Conservation (phyloP, 768 basidiomycete species). For the Lactarius trivialis region DNA sequence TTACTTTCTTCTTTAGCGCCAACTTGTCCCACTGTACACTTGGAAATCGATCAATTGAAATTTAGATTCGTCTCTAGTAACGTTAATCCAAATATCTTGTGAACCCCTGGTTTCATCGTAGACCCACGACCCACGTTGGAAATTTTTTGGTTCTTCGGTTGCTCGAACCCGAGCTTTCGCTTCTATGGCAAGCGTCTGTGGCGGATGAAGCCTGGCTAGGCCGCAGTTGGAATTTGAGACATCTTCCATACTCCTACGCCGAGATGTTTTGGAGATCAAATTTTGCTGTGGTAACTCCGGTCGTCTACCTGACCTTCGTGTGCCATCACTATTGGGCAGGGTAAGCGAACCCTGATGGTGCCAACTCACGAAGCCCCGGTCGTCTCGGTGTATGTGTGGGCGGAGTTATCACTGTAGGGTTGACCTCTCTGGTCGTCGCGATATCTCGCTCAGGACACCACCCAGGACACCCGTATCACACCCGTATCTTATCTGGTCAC, state of each 20-base stretch:
- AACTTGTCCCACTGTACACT: background rate
- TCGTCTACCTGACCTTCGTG: background rate
- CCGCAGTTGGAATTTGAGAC: background rate
- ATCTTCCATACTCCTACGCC: background rate
- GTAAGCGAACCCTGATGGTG: background rate
- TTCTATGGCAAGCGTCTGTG: background rate
- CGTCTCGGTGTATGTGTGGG: background rate
- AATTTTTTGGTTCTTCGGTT: background rate
- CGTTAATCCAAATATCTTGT: background rate
- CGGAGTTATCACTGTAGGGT: background rate
- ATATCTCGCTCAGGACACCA: background rate
- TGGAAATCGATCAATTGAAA: background rate
- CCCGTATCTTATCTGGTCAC: background rate
- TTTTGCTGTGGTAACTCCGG: background rate
- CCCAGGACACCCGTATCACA: background rate
- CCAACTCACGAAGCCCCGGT: background rate
- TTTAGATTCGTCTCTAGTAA: background rate
- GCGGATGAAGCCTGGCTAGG: background rate
- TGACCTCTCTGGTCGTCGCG: background rate
- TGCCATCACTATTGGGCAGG: background rate
- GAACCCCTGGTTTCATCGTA: slow-evolving; percentile 1
- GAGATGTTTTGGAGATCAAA: background rate
- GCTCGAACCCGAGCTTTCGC: background rate
- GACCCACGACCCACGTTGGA: background rate
- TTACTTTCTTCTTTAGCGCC: background rate